A percentile compares a stretch with the other conserved stretches of the same genome.
These are phyloP conservation scores for Bryoerythrophyllum caledonicum DNA, from an alignment of 225 moss, liverwort and hornwort species.

Conservation along the genomic window DNA sequence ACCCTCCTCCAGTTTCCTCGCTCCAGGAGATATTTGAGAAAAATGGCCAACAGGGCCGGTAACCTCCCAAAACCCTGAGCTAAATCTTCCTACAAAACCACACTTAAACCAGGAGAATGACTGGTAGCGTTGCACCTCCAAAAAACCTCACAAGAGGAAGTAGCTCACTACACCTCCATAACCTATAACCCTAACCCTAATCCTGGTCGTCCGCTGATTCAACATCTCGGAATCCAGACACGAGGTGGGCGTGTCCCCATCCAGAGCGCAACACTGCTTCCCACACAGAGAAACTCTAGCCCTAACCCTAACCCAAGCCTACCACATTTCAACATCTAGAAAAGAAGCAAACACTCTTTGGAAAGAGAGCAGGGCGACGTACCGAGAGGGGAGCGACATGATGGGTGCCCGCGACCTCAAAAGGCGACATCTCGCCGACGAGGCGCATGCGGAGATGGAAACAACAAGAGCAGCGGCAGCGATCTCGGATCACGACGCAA, in stretches of 20 bases:
- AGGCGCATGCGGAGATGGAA: neutral
- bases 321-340: too few relatives aligned
- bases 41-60: too few relatives aligned
- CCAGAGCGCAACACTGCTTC: too few relatives aligned
- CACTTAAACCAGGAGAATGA: neutral
- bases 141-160: neutral
- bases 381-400: neutral
- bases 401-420: neutral
- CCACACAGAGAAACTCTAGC: too few relatives aligned
- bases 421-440: constrained; percentile 10
- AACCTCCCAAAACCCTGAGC: neutral
- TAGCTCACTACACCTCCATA: too few relatives aligned
- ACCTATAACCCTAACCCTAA: too few relatives aligned
- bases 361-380: neutral
- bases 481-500: neutral
- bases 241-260: too few relatives aligned
- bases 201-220: too few relatives aligned
- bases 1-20: constrained; percentile 12
- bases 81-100: neutral
- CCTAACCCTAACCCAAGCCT: neutral
- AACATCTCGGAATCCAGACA: too few relatives aligned
- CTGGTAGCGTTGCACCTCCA: neutral
- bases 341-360: neutral
- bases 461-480: neutral
- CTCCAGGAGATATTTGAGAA: too few relatives aligned